phyloP scores from a whole-genome alignment of 768 basidiomycete species.

The Pulveroboletus sp. region DNA sequence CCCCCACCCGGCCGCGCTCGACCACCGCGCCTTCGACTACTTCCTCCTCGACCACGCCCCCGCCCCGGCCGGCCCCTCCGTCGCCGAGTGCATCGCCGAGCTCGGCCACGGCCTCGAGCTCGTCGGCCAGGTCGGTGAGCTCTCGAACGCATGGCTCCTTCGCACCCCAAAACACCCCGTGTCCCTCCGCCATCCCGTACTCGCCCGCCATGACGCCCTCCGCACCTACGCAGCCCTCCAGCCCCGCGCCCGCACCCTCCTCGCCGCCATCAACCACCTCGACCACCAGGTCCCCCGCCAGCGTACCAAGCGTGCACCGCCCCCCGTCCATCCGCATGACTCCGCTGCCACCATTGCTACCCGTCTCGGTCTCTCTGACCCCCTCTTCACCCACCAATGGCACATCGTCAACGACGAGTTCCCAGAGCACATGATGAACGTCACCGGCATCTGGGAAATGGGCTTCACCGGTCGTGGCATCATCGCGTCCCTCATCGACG shows the following conservation, averaged over 20 bases:
- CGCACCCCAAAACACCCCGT: conserved; percentile 42
- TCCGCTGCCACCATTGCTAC: conserved; percentile 47
- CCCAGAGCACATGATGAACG: conserved; percentile 86
- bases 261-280: conserved; percentile 57
- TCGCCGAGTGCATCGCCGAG: conserved; percentile 52
- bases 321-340: conserved; percentile 41
- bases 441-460: conserved; percentile 87
- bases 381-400: conserved; percentile 85
- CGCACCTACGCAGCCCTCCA: conserved; percentile 32
- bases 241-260: conserved; percentile 43
- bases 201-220: conserved; percentile 46
- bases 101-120: conserved; percentile 82
- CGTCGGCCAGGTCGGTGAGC: conserved; percentile 83
- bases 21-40: conserved; percentile 70
- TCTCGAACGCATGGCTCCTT: conserved; percentile 80
- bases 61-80: conserved; percentile 44
- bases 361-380: conserved; percentile 71
- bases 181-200: conserved; percentile 31
- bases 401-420: conserved; percentile 87
- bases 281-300: conserved; percentile 61
- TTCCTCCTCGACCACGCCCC: conserved; percentile 74
- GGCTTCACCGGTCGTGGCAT: conserved; percentile 86
- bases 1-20: conserved; percentile 34
- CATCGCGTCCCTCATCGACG: conserved; percentile 87
- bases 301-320: conserved; percentile 72